These are phyloP conservation scores for Larix kaempferi DNA, from an alignment of 75 land plant species.

Conservation along the genomic window DNA sequence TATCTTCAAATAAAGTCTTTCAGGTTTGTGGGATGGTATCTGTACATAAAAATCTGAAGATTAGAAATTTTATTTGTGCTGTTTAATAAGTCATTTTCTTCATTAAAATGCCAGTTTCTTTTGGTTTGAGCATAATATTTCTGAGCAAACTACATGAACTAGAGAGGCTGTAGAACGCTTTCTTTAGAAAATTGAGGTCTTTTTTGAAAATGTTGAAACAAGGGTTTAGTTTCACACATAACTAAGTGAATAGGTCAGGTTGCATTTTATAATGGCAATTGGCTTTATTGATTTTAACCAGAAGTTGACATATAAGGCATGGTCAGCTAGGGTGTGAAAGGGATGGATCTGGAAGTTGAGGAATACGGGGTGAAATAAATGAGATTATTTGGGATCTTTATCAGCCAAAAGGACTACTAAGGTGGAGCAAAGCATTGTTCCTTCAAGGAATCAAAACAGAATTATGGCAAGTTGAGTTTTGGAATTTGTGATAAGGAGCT, in stretches of 20 bases:
- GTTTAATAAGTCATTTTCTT: background rate
- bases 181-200: background rate
- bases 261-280: background rate
- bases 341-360: background rate
- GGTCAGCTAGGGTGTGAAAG: background rate
- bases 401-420: background rate
- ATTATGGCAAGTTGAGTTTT: background rate
- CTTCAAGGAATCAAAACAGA: background rate
- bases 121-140: background rate
- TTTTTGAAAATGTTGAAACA: background rate
- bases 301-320: too few relatives aligned
- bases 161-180: background rate
- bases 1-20: slow-evolving; percentile 67
- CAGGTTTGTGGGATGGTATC: slow-evolving; percentile 53
- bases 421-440: background rate
- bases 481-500: background rate
- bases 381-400: background rate
- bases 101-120: background rate
- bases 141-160: background rate
- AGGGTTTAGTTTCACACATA: background rate
- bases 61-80: slow-evolving; percentile 3
- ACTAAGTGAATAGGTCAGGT: background rate
- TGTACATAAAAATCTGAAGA: background rate
- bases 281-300: background rate
- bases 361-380: background rate